phyloP scores from a whole-genome alignment of 208 protist species.

The Acanthamoeba quina region DNA sequence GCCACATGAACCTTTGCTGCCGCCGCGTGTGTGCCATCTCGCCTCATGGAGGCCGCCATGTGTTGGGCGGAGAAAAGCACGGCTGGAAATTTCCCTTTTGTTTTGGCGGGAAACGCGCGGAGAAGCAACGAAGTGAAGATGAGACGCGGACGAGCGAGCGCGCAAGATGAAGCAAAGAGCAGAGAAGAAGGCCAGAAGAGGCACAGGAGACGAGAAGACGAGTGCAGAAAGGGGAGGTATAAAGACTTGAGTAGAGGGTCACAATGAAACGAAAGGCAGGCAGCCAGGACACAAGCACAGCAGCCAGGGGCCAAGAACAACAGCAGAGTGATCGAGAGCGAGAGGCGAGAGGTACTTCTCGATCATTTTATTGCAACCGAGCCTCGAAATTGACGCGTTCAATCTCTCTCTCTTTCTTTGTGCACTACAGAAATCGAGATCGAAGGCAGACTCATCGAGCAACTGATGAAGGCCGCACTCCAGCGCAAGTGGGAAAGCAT shows the following conservation, averaged over 20 bases:
- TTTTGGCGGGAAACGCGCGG: background rate
- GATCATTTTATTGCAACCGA: no score
- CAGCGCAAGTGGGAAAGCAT: constrained; percentile 20
- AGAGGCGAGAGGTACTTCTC: background rate
- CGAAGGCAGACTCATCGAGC: constrained; percentile 11
- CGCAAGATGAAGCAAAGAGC: background rate
- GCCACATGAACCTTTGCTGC: no score
- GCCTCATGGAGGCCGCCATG: no score
- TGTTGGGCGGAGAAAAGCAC: no score
- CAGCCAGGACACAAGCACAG: background rate
- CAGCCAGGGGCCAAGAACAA: background rate
- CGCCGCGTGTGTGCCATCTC: no score
- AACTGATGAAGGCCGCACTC: background rate
- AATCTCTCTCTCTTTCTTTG: background rate
- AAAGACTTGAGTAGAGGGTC: background rate
- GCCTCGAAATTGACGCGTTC: background rate
- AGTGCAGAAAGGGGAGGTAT: background rate
- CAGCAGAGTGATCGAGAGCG: background rate
- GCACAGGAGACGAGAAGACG: background rate
- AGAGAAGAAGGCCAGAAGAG: background rate
- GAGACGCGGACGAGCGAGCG: background rate
- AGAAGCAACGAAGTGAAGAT: background rate
- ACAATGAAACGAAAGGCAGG: background rate
- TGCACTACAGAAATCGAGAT: constrained; percentile 12
- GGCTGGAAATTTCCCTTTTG: background rate